Percentiles rank a stretch among this genome's conserved stretches.
Evolutionary conservation across 2,329 filamentous ascomycete genomes (phyloP).

Genomic region (Leptoxyphium fumago): DNA sequence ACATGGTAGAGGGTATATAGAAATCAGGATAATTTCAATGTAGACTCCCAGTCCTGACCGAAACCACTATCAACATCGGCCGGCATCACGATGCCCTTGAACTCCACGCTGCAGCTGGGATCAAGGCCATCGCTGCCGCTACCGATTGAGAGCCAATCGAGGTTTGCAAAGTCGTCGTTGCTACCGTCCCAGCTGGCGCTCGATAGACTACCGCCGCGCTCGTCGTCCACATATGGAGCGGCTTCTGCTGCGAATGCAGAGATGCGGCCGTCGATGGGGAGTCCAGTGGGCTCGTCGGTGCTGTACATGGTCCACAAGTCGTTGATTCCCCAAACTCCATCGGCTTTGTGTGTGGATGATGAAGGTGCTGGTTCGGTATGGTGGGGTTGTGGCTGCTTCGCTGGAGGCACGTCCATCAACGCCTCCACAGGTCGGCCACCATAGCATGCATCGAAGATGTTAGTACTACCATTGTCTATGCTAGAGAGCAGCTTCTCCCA

Average conservation of each 20-base stretch:
- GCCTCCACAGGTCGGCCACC: conserved; percentile 27
- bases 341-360: conserved; percentile 1
- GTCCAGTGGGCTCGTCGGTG: background rate
- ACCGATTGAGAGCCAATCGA: conserved; percentile 4
- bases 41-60: conserved; percentile 9
- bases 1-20: too few species aligned
- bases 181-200: background rate
- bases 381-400: conserved; percentile 10
- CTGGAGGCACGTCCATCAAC: conserved; percentile 12
- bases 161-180: conserved; percentile 4
- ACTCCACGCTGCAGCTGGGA: conserved; percentile 5
- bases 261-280: background rate
- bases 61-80: conserved; percentile 27
- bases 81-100: conserved; percentile 11
- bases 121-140: conserved; percentile 3
- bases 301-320: background rate
- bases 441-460: conserved; percentile 75
- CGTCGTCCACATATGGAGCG: background rate
- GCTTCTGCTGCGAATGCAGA: background rate
- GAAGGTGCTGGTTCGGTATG: conserved; percentile 1
- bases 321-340: background rate
- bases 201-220: background rate
- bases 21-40: conserved; percentile 1
- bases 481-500: conserved; percentile 73
- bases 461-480: conserved; percentile 64